phyloP scores from a whole-genome alignment of 2,329 filamentous ascomycete species.

The Ilyonectria destructans region DNA sequence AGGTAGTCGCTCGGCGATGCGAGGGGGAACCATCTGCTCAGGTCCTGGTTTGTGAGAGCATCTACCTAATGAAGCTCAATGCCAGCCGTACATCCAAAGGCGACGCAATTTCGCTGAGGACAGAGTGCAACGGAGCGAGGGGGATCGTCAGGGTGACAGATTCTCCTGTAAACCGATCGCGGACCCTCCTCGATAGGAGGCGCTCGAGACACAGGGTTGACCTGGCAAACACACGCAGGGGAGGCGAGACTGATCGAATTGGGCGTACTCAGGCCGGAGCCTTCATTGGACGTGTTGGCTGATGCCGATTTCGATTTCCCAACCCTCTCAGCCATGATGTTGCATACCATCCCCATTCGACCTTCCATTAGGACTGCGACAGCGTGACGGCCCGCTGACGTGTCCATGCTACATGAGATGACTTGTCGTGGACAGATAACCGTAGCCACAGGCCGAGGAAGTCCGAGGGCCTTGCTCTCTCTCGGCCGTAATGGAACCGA shows the following conservation, averaged over 20 bases:
- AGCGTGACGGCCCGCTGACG: conserved; percentile 68
- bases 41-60: conserved; percentile 62
- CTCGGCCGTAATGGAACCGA: conserved; percentile 46
- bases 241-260: conserved; percentile 20
- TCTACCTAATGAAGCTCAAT: conserved; percentile 76
- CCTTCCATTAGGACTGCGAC: conserved; percentile 74
- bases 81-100: conserved; percentile 75
- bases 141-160: conserved; percentile 75
- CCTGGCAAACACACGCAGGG: conserved; percentile 46
- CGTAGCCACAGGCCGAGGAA: conserved; percentile 63
- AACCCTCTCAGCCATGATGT: conserved; percentile 57
- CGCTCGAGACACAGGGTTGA: conserved; percentile 37
- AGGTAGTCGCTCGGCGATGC: conserved; percentile 69
- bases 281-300: conserved; percentile 25
- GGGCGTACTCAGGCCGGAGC: conserved; percentile 29
- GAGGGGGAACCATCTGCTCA: conserved; percentile 71
- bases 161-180: conserved; percentile 58
- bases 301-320: conserved; percentile 27
- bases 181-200: conserved; percentile 53
- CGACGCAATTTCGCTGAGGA: conserved; percentile 75
- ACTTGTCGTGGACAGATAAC: conserved; percentile 72
- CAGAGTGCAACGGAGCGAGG: conserved; percentile 78
- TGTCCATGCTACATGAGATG: conserved; percentile 75
- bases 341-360: conserved; percentile 74
- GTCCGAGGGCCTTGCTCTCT: conserved; percentile 44